phyloP scores from a whole-genome alignment of 164 flowering plant genomes.

The Stephania cephalantha region DNA sequence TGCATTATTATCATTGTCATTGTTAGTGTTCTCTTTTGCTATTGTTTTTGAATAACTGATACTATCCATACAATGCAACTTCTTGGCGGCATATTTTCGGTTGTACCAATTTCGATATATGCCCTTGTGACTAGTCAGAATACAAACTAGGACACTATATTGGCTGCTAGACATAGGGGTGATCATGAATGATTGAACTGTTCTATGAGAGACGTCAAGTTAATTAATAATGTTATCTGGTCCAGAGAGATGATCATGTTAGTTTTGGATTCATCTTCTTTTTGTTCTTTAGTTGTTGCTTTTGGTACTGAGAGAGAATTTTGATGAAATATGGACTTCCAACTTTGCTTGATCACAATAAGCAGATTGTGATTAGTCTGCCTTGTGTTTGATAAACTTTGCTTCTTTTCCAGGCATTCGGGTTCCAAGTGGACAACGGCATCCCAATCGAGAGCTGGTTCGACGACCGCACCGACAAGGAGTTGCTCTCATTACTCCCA shows the following conservation, averaged over 20 bases:
- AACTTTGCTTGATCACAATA: too few species aligned
- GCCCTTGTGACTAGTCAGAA: neutral
- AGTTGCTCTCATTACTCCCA: slow-evolving; percentile 58
- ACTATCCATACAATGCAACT: neutral
- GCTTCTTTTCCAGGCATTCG: slow-evolving; percentile 62
- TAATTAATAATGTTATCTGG: too few species aligned
- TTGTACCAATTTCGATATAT: neutral
- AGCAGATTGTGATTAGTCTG: too few species aligned
- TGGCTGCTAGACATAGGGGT: neutral
- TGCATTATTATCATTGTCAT: neutral
- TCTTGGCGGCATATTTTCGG: neutral
- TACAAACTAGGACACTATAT: neutral
- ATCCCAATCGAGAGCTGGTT: slow-evolving; percentile 99
- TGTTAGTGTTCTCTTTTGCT: too few species aligned
- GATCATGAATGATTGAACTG: neutral
- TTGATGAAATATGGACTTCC: too few species aligned
- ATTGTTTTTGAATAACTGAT: neutral
- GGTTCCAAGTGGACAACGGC: slow-evolving; percentile 97
- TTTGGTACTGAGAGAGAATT: neutral
- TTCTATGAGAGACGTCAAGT: too few species aligned
- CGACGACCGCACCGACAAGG: slow-evolving; percentile 80
- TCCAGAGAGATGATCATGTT: too few species aligned
- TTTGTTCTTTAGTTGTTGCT: neutral
- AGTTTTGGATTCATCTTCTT: neutral
- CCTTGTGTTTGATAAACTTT: neutral